Conservation (phyloP, 768 basidiomycete species). For the Serendipita sp. region DNA sequence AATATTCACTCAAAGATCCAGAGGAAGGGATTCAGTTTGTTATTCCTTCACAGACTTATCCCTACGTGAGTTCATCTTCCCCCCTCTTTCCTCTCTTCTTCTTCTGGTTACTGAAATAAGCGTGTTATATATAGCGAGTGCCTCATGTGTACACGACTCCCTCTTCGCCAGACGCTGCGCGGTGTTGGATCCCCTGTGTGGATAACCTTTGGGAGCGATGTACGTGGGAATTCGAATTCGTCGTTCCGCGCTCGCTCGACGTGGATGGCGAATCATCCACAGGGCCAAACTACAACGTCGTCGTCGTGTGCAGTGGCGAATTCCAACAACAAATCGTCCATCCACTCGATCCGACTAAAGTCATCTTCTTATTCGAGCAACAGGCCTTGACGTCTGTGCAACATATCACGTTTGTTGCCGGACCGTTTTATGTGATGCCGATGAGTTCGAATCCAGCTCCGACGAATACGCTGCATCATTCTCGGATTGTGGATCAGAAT, state of each 20-base stretch:
- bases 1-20: constrained; percentile 69
- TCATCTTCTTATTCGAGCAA: constrained; percentile 86
- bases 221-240: constrained; percentile 96
- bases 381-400: constrained; percentile 81
- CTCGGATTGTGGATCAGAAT: not conserved
- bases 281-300: constrained; percentile 51
- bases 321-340: constrained; percentile 92
- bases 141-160: constrained; percentile 88
- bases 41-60: constrained; percentile 62
- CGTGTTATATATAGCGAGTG: constrained; percentile 40
- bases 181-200: constrained; percentile 97
- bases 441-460: constrained; percentile 48
- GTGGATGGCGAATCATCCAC: constrained; percentile 29
- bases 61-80: constrained; percentile 44
- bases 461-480: constrained; percentile 37
- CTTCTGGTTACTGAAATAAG: not conserved
- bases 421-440: constrained; percentile 71
- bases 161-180: constrained; percentile 75
- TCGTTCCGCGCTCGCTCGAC: constrained; percentile 73
- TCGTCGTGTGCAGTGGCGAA: constrained; percentile 90
- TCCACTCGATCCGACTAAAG: constrained; percentile 84
- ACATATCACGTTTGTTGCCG: constrained; percentile 90
- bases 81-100: constrained; percentile 6
- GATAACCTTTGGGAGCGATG: constrained; percentile 92
- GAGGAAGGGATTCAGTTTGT: constrained; percentile 77